Evolutionary conservation across 768 basidiomycete genomes (phyloP), one percentile per base, ranked within the genome.

Genomic region (Trichaptum fuscoviolaceum): DNA sequence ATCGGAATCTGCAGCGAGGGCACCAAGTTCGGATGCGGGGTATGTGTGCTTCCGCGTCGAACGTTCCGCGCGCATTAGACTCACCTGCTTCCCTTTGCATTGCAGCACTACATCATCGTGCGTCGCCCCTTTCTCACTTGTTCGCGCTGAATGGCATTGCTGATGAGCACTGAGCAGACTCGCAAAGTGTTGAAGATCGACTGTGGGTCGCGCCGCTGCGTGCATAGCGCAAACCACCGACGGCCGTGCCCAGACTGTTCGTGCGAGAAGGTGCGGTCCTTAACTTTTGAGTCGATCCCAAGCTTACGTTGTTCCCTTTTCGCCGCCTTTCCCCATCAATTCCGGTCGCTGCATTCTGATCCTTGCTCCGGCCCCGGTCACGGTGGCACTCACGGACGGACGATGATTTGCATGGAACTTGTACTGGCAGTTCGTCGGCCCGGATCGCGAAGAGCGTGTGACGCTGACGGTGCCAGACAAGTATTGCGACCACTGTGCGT

Each of bases 61-160:
- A 58, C 25, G 35, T 26, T 64, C 23, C 36, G 25, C 24, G 27
- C 63, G 42, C 52, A 63, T 65, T 58, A 52, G 42, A 17, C 71
- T 76, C 72, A 76, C 70, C 70, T 68, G 63, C 69, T 63, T 65
- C 60, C 25, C 62, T 71, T 58, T 35, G 25, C 8, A 63, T 68
- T 63, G n/a, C 69, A 84, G 83, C 92, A 93, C 81, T 93, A 92
- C 76, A 80, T 86, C 63, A 83, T 87, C 71, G 88, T 89, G 65
- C 70, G 85, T 80, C 66, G 26, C n/a, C 64, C 34, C 17, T 64
- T 2, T 66, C 68, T 2, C 66, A 61, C 35, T 80, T 83, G 65
- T 71, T 74, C 20, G 30, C 27, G 34, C 66, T 66, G 57, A 3
- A 23, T 52, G 65, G 68, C 71, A 26, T n/a, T 23, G 35, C 25